These are phyloP conservation scores for Pythium monospermum DNA, from an alignment of 352 stramenopile genomes.

Conservation along the genomic window DNA sequence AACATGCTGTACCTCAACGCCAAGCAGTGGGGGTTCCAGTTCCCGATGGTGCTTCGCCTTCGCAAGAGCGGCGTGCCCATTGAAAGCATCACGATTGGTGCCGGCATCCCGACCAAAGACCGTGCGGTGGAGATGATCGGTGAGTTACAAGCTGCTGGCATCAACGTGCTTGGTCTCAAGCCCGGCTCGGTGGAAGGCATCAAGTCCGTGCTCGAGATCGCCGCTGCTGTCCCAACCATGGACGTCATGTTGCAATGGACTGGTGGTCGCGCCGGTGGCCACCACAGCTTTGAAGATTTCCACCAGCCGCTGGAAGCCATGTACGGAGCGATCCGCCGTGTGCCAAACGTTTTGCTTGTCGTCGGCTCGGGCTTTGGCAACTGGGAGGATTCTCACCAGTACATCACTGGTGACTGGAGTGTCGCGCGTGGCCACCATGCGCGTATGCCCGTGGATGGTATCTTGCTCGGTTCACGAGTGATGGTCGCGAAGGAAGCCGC, in stretches of 20 bases:
- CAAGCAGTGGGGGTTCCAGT: slow-evolving; percentile 88
- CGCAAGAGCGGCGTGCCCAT: slow-evolving; percentile 75
- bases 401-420: slow-evolving; percentile 85
- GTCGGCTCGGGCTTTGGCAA: slow-evolving; percentile 86
- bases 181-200: slow-evolving; percentile 77
- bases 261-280: slow-evolving; percentile 73
- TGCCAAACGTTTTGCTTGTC: slow-evolving; percentile 80
- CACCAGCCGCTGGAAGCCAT: slow-evolving; percentile 66
- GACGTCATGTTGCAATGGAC: slow-evolving; percentile 88
- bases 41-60: slow-evolving; percentile 82
- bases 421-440: slow-evolving; percentile 33
- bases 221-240: slow-evolving; percentile 48
- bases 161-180: slow-evolving; percentile 84
- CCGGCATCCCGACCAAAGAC: slow-evolving; percentile 75
- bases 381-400: slow-evolving; percentile 72
- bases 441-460: slow-evolving; percentile 80
- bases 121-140: slow-evolving; percentile 76
- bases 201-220: slow-evolving; percentile 73
- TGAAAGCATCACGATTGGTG: slow-evolving; percentile 85
- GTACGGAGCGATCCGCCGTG: slow-evolving; percentile 72
- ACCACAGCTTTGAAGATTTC: slow-evolving; percentile 89
- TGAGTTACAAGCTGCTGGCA: slow-evolving; percentile 55
- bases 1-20: slow-evolving; percentile 90
- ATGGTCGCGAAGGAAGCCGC: slow-evolving; percentile 88
- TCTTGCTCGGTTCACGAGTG: slow-evolving; percentile 76